Evolutionary conservation across 2,329 filamentous ascomycete genomes (phyloP).

Genomic region (Talaromyces funiculosus): DNA sequence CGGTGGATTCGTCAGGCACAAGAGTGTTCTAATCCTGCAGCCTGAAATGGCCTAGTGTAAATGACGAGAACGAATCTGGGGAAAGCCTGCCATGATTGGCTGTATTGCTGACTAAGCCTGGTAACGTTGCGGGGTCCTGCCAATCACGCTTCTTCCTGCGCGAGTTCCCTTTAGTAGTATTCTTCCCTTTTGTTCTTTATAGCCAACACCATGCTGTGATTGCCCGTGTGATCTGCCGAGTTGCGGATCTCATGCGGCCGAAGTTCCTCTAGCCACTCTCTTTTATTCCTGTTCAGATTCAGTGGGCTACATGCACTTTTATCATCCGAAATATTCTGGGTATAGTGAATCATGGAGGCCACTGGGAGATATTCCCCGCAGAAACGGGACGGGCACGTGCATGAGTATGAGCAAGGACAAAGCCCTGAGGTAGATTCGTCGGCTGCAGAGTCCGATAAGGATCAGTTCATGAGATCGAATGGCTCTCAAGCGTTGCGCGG

Average conservation of each 20-base stretch:
- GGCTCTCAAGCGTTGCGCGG: conserved; percentile 23
- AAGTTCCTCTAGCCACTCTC: not conserved
- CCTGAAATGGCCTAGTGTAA: conserved; percentile 3
- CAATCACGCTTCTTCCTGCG: not conserved
- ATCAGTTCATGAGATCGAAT: conserved; percentile 22
- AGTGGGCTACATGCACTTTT: not conserved
- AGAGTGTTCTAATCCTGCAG: not conserved
- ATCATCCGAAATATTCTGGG: not conserved
- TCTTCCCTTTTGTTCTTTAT: no score
- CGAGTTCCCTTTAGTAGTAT: no score
- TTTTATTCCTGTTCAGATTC: not conserved
- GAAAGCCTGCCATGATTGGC: conserved; percentile 6
- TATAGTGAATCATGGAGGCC: conserved; percentile 19
- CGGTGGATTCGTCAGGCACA: not conserved
- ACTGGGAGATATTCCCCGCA: conserved; percentile 20
- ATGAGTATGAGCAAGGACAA: conserved; percentile 25
- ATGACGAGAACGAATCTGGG: conserved; percentile 3
- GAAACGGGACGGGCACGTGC: conserved; percentile 19
- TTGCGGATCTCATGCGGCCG: not conserved
- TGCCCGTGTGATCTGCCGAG: not conserved
- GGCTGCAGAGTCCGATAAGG: conserved; percentile 31
- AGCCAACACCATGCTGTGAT: not conserved
- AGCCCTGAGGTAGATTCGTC: conserved; percentile 33
- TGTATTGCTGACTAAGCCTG: not conserved
- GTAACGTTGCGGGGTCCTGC: conserved; percentile 1